A percentile compares a stretch with the other conserved stretches of the same genome.
phyloP scores from a whole-genome alignment of 331 rosid species.

The Prunus yedoensis region DNA sequence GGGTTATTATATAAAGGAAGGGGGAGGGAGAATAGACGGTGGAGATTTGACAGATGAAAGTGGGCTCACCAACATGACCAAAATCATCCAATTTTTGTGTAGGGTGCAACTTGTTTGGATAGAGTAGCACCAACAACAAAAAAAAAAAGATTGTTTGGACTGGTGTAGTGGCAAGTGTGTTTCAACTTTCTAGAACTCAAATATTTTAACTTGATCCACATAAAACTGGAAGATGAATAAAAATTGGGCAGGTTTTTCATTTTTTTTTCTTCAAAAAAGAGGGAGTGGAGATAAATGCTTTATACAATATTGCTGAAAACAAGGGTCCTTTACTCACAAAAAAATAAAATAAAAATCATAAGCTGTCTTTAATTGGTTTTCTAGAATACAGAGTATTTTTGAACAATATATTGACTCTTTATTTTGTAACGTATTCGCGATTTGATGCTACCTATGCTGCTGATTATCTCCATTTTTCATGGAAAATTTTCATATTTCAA shows the following conservation, averaged over 20 bases:
- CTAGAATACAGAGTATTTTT: neutral
- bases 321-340: no score
- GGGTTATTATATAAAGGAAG: slow-evolving; percentile 48
- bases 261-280: neutral
- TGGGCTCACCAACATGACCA: slow-evolving; percentile 43
- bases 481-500: neutral
- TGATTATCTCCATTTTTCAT: neutral
- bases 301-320: no score
- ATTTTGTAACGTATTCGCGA: neutral
- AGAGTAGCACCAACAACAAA: neutral
- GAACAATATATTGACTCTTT: neutral
- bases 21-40: slow-evolving; percentile 43
- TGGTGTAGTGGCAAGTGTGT: neutral
- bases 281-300: neutral
- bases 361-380: neutral
- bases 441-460: neutral
- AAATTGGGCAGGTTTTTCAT: neutral
- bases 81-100: slow-evolving; percentile 30
- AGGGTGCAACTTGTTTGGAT: slow-evolving; percentile 45
- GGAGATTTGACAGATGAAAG: slow-evolving; percentile 34
- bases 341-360: no score
- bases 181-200: neutral
- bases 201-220: neutral
- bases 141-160: neutral
- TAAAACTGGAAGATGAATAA: neutral